Evolutionary conservation across 2,329 filamentous ascomycete genomes (phyloP).

Genomic region (Metarhizium humberi): DNA sequence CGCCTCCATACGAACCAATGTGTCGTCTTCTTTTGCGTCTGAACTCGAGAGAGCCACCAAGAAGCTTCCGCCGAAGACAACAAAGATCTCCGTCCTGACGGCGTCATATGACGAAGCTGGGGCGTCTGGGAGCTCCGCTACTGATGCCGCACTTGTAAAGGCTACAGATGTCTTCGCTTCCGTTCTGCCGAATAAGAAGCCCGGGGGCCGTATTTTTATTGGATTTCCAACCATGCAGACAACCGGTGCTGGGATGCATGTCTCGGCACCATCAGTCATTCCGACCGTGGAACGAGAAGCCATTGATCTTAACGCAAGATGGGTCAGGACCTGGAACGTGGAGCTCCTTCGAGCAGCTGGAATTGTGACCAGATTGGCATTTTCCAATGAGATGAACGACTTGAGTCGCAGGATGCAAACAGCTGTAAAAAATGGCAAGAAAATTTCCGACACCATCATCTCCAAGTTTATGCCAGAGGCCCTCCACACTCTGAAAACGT

Average conservation of each 20-base stretch:
- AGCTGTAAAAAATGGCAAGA: slow-evolving; percentile 33
- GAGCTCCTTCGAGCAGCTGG: slow-evolving; percentile 88
- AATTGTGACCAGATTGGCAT: slow-evolving; percentile 81
- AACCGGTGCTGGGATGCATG: slow-evolving; percentile 85
- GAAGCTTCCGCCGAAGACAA: slow-evolving; percentile 85
- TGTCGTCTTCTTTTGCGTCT: slow-evolving; percentile 61
- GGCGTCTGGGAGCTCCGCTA: slow-evolving; percentile 47
- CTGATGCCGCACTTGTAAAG: slow-evolving; percentile 38
- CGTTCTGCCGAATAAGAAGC: slow-evolving; percentile 77
- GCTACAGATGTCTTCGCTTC: slow-evolving; percentile 77
- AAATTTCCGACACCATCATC: slow-evolving; percentile 55
- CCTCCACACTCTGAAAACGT: slow-evolving; percentile 76
- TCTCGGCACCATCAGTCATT: slow-evolving; percentile 92
- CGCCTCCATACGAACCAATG: slow-evolving; percentile 68
- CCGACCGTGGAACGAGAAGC: slow-evolving; percentile 95
- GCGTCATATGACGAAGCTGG: slow-evolving; percentile 79
- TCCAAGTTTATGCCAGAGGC: slow-evolving; percentile 65
- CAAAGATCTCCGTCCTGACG: slow-evolving; percentile 78
- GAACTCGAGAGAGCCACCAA: slow-evolving; percentile 95
- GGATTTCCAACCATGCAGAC: slow-evolving; percentile 97
- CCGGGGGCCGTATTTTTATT: slow-evolving; percentile 83
- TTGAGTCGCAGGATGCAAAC: slow-evolving; percentile 53
- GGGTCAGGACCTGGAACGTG: slow-evolving; percentile 90
- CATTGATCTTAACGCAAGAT: slow-evolving; percentile 91
- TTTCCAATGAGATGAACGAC: slow-evolving; percentile 75